Base-by-base conservation (phyloP, 352 stramenopile species). In the Pythium periplocum region DNA sequence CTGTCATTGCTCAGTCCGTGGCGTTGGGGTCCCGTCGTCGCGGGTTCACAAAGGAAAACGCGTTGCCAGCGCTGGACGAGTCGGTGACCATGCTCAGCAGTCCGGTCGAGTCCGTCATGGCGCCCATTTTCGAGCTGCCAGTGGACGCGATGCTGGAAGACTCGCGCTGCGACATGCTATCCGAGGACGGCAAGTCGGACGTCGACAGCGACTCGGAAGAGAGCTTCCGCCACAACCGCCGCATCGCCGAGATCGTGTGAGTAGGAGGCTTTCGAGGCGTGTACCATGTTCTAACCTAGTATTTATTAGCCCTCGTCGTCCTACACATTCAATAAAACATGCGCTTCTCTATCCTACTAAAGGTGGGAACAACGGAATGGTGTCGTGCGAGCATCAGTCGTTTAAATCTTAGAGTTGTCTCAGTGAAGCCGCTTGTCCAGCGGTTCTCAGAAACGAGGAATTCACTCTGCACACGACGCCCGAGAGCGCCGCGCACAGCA, bases 361-460 rank as follows among this genome's bases (percentile, higher is more conserved):
- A 26, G 17, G 17, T 26, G 17, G 17, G 17, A 26, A 26, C 0
- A 26, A 26, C 0, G 17, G 17, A 26, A 26, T 26, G 17, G 17
- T 26, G 17, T 26, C 17, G 17, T 26, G 17, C 71, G 69, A 71
- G 75, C 80, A 87, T 90, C 80, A 91, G 81, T 87, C 71, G 45
- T 56, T 75, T 74, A 75, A 77, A 85, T 79, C 75, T 79, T 83
- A 73, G 45, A 53, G 71, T 87, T 92, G 82, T 90, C 82, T 90
- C 82, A 92, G 69, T 75, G 78, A 90, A 79, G 71, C 70, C 78
- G 68, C 81, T 91, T 91, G 67, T 82, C 62, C 82, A 92, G 82
- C 78, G 82, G 71, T 84, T 73, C 67, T 92, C 82, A 92, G 82
- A 90, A 92, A 90, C 82, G 82, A 92, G 82, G 82, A 92, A 92